Conservation (phyloP, 179 eudicot genomes). For the Camellia oleifera region DNA sequence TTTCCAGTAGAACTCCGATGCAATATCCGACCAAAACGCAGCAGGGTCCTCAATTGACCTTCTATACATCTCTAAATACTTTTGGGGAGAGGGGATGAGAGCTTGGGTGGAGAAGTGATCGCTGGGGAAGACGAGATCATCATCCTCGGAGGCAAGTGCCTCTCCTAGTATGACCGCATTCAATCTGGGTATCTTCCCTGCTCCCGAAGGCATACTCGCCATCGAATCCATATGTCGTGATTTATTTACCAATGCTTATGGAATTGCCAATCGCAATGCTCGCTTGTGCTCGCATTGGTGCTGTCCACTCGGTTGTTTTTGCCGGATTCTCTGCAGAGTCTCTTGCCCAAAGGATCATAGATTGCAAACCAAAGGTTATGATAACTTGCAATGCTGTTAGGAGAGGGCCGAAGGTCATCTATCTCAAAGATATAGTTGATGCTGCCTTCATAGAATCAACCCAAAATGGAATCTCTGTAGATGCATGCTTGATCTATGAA, state of each 20-base stretch:
- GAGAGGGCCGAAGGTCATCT: conserved; percentile 80
- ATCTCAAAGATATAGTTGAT: conserved; percentile 85
- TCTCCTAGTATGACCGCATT: too few species aligned
- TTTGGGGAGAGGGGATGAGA: too few species aligned
- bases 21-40: too few species aligned
- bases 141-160: too few species aligned
- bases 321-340: conserved; percentile 98
- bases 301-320: conserved; percentile 98
- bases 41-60: too few species aligned
- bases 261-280: conserved; percentile 97
- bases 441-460: conserved; percentile 71
- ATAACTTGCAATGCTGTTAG: conserved; percentile 94
- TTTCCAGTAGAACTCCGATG: too few species aligned
- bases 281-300: conserved; percentile 98
- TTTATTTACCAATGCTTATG: conserved; percentile 97
- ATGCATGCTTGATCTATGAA: conserved; percentile 79
- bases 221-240: too few species aligned
- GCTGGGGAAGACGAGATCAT: too few species aligned
- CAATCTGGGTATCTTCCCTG: too few species aligned
- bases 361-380: conserved; percentile 90
- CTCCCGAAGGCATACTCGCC: too few species aligned
- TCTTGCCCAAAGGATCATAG: conserved; percentile 84
- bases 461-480: conserved; percentile 62
- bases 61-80: too few species aligned
- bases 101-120: too few species aligned